Percentiles rank a stretch among this genome's conserved stretches.
Evolutionary conservation across 179 eudicot species (phyloP).

Genomic region (Beta macrorhiza): DNA sequence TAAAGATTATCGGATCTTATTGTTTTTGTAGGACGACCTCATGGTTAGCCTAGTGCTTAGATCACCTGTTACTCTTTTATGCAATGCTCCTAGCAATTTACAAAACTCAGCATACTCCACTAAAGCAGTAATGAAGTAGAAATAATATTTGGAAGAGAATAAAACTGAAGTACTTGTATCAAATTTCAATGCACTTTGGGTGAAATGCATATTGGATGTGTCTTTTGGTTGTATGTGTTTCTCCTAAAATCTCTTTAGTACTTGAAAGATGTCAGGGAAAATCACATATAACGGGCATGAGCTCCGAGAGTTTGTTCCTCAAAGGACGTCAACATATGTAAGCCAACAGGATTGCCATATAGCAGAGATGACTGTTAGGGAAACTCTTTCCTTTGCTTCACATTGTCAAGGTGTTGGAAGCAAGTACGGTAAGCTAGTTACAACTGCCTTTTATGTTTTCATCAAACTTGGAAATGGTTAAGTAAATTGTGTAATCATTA

Average conservation of each 20-base stretch:
- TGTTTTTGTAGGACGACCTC: no score
- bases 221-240: conserved; percentile 1
- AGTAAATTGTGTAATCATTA: conserved; percentile 5
- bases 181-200: not conserved
- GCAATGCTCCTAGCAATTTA: no score
- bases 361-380: conserved; percentile 95
- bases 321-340: conserved; percentile 84
- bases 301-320: conserved; percentile 86
- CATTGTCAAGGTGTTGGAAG: conserved; percentile 92
- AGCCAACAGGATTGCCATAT: conserved; percentile 92
- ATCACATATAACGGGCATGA: conserved; percentile 88
- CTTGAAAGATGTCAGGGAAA: conserved; percentile 80
- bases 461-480: conserved; percentile 12
- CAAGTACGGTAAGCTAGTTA: conserved; percentile 72
- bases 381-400: conserved; percentile 81
- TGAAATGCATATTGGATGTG: conserved; percentile 14
- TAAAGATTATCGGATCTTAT: no score
- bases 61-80: no score
- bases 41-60: no score
- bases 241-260: conserved; percentile 35
- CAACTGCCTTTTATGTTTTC: conserved; percentile 9
- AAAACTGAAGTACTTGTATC: not conserved
- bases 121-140: not conserved
- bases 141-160: not conserved
- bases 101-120: no score